Base-by-base conservation (phyloP, 441 rosid genomes). In the Kokia cookei region DNA sequence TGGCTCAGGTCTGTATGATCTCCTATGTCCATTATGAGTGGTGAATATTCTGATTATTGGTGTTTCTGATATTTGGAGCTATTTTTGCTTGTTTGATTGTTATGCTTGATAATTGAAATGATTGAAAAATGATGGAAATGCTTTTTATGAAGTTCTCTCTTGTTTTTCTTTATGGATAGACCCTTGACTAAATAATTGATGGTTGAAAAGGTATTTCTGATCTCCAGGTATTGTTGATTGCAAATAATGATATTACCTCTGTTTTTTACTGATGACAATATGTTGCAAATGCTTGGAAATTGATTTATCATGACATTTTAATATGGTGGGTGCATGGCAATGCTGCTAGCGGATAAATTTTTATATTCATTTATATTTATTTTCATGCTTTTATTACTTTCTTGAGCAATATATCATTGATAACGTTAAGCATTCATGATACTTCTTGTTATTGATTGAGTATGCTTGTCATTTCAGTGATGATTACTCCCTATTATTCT, bases 1-100 rank as follows among this genome's bases (percentile, higher is more conserved):
- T 84, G 83, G 91, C 84, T 78, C 91, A 91, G 94, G 94, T 89
- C 74, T 76, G 76, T 70, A 55, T 70, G 5, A 48, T 35, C 66
- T 59, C 73, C 40, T 40, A 12, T 64, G 55, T 71, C 58, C 47
- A 51, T 72, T 43, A 35, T 42, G 54, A 35, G 5, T 47, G 43
- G 59, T 47, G 47, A 60, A 72, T 17, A 17, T n/a, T 11, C 53
- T 69, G 29, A 60, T 47, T 50, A 22, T 22, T 47, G 12, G 7
- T 26, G 37, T 58, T 54, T 71, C n/a, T 19, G 37, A 50, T 24
- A 42, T 67, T 0, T 57, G 42, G 60, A 13, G 26, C 29, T 55
- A 12, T 19, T 68, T 66, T 57, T 65, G 51, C 2, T 65, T 75
- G 42, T 53, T 24, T 50, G 64, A 65, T 27, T 65, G 10, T 11